phyloP scores from a whole-genome alignment of 306 rosid genomes.

The Trifolium subterraneum region DNA sequence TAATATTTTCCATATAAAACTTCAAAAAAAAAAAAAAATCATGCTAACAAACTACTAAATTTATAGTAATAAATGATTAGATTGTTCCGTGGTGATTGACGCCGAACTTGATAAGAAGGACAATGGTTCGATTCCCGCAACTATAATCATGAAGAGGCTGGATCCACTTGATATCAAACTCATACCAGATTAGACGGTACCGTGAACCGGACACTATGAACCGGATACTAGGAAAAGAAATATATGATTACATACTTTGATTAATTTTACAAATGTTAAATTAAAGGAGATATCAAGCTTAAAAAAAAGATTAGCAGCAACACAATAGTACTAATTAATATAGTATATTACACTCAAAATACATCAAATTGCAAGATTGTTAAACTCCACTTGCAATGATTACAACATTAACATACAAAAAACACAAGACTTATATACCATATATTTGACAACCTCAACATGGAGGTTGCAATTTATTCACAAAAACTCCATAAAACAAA shows the following conservation, averaged over 20 bases:
- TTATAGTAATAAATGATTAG: no score
- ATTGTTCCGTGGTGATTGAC: no score
- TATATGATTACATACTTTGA: not conserved
- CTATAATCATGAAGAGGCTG: no score
- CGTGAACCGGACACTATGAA: no score
- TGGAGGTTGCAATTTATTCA: constrained; percentile 38
- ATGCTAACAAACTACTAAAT: not conserved
- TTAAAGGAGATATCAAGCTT: not conserved
- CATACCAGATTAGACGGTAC: no score
- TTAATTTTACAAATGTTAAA: no score
- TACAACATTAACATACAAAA: constrained; percentile 10
- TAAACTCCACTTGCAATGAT: not conserved
- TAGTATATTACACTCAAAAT: constrained; percentile 13
- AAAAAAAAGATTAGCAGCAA: not conserved
- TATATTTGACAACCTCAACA: constrained; percentile 6
- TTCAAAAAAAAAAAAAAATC: not conserved
- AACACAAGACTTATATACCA: not conserved
- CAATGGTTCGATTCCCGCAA: no score
- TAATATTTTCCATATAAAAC: no score
- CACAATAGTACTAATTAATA: not conserved
- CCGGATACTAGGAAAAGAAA: no score
- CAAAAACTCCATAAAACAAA: constrained; percentile 27
- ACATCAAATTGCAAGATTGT: not conserved
- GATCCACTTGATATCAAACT: no score
- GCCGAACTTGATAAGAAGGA: no score